phyloP scores from a whole-genome alignment of 176 grass and related monocot species.

The Cenchrus fungigraminus region DNA sequence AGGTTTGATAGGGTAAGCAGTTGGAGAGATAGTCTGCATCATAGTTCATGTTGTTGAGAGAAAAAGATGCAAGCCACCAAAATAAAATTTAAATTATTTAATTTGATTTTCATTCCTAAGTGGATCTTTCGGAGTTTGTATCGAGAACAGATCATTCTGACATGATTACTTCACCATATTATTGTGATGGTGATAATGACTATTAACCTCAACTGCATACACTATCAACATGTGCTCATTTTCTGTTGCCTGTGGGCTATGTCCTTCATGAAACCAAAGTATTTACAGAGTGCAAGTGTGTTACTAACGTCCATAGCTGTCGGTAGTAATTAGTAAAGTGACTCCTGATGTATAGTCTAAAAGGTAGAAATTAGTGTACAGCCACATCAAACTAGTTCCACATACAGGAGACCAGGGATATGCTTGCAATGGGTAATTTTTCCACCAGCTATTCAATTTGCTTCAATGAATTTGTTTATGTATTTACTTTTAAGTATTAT shows the following conservation, averaged over 20 bases:
- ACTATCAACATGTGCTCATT: constrained; percentile 1
- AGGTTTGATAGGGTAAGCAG: background rate
- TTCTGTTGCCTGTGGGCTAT: background rate
- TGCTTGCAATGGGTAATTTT: constrained; percentile 6
- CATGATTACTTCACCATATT: too few relatives aligned
- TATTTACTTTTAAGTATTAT: constrained; percentile 2
- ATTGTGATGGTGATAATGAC: too few relatives aligned
- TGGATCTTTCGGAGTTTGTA: background rate
- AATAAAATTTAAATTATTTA: background rate
- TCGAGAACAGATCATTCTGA: background rate
- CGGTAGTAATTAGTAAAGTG: constrained; percentile 3
- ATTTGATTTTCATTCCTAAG: constrained; percentile 8
- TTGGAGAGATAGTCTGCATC: background rate
- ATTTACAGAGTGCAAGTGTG: background rate
- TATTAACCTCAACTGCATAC: constrained; percentile 9
- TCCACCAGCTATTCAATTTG: constrained; percentile 7
- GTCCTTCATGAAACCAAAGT: background rate
- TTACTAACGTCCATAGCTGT: background rate
- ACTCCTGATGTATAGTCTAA: background rate
- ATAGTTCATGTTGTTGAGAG: constrained; percentile 14
- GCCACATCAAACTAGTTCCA: background rate
- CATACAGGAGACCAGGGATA: background rate
- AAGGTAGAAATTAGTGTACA: background rate
- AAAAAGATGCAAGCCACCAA: background rate
- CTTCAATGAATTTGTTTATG: background rate